Conservation (phyloP, 495 filamentous ascomycete species). For the Hyaloscypha variabilis region DNA sequence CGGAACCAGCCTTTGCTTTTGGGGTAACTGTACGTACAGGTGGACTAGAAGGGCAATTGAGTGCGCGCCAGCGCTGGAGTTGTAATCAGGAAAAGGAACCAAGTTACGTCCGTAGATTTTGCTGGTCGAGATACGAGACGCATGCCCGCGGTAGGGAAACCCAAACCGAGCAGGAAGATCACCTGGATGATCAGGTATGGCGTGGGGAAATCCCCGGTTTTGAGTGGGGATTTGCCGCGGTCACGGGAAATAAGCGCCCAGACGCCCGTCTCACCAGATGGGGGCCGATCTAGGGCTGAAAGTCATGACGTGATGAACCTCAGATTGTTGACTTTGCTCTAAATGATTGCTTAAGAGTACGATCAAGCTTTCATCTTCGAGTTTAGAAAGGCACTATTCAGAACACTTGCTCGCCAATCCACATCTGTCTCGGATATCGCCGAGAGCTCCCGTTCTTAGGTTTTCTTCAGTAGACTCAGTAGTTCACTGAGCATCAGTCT, state of each 20-base stretch:
- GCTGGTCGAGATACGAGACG: background rate
- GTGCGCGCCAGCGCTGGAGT: background rate
- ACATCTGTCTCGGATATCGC: background rate
- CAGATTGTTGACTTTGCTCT: background rate
- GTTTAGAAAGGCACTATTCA: background rate
- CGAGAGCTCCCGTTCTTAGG: no score
- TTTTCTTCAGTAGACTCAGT: no score
- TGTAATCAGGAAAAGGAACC: background rate
- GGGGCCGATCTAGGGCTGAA: background rate
- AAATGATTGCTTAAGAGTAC: background rate
- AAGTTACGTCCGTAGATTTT: background rate
- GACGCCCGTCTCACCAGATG: background rate
- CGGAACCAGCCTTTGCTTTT: no score
- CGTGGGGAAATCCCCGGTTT: no score
- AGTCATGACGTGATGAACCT: background rate
- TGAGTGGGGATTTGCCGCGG: background rate
- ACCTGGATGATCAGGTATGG: no score
- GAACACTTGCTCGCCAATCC: background rate
- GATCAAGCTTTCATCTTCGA: background rate
- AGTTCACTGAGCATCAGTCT: background rate
- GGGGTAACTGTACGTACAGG: background rate
- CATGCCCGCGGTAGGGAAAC: no score
- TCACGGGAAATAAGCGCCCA: background rate
- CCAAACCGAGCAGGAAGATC: no score
- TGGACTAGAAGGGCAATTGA: background rate